Evolutionary conservation across 2,329 filamentous ascomycete genomes (phyloP), one percentile per base, ranked within the genome.

Genomic region (Claviceps pazoutovae): DNA sequence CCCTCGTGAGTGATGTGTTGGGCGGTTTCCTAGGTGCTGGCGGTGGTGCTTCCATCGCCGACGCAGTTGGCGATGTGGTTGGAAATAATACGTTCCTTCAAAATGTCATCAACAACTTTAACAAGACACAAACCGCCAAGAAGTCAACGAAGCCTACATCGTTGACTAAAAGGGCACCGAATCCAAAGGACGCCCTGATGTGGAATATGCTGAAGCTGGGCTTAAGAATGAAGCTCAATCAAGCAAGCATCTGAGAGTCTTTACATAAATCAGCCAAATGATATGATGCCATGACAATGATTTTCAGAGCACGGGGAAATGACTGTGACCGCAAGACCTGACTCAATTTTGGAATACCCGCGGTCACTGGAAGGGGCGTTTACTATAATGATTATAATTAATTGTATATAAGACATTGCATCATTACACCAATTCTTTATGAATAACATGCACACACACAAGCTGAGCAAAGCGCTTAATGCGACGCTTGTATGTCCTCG

Each of bases 11-110:
- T 26, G 66, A 72, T 49, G 58, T 72, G 9, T 48, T 71, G 14
- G 57, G 61, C 47, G 68, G 69, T 43, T 56, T 72, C 38, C 14
- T 66, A 2, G 61, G 61, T 13, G 26, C 26, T 9, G 61, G 56
- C 14, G 59, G 60, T 1, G 30, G n/a, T 4, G 9, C 55, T 2
- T 66, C 63, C 1, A 53, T 71, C 2, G 48, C 65, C 1, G 59
- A 68, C 17, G 50, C 69, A 1, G 51, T 71, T 1, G 68, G 65
- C 16, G 67, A 67, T 13, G 61, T 67, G 1, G 56, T 71, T 8
- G 67, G 68, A 3, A 72, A 72, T 47, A 59, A 61, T 4, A 71
- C 69, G 0, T 60, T 72, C 5, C 57, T 72, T 11, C 63, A 68
- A 42, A 61, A 67, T 17, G 58, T 68, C 4, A 38, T 70, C 4